These are phyloP conservation scores for Thymus quinquecostatus DNA, from an alignment of 257 asterid genomes.

Conservation along the genomic window DNA sequence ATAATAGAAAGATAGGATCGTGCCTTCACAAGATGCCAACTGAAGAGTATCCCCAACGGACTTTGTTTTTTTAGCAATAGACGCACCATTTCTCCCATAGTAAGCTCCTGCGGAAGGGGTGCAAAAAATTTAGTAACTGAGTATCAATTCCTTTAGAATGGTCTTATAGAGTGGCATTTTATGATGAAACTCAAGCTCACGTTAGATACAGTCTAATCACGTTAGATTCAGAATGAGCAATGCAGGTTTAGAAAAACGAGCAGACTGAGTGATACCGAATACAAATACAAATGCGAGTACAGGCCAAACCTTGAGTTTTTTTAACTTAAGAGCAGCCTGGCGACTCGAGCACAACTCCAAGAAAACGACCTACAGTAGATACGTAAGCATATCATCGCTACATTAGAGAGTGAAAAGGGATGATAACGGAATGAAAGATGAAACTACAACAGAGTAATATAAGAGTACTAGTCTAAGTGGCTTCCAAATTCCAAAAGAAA, in stretches of 20 bases:
- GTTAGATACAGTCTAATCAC: neutral
- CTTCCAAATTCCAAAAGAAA: neutral
- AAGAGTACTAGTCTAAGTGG: neutral
- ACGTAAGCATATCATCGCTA: neutral
- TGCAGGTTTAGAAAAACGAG: neutral
- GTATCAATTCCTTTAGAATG: no score
- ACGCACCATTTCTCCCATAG: slow-evolving; percentile 71
- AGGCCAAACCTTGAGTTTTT: slow-evolving; percentile 61
- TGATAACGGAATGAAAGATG: neutral
- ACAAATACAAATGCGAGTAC: neutral
- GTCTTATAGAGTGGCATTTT: neutral
- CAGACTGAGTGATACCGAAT: neutral
- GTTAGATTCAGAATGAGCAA: no score
- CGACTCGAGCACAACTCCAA: slow-evolving; percentile 88
- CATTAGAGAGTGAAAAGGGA: neutral
- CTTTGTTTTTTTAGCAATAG: slow-evolving; percentile 84
- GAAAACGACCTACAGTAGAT: slow-evolving; percentile 67
- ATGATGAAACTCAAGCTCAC: slow-evolving; percentile 18
- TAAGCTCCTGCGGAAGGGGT: slow-evolving; percentile 66
- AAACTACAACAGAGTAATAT: slow-evolving; percentile 1
- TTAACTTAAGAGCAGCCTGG: slow-evolving; percentile 64
- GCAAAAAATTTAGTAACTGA: neutral
- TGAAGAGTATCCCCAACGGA: slow-evolving; percentile 71
- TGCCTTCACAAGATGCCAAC: slow-evolving; percentile 94
- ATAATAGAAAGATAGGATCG: slow-evolving; percentile 25